Percentiles rank a stretch among this genome's conserved stretches.
phyloP scores from a whole-genome alignment of 306 rosid species.

The Lotus japonicus region DNA sequence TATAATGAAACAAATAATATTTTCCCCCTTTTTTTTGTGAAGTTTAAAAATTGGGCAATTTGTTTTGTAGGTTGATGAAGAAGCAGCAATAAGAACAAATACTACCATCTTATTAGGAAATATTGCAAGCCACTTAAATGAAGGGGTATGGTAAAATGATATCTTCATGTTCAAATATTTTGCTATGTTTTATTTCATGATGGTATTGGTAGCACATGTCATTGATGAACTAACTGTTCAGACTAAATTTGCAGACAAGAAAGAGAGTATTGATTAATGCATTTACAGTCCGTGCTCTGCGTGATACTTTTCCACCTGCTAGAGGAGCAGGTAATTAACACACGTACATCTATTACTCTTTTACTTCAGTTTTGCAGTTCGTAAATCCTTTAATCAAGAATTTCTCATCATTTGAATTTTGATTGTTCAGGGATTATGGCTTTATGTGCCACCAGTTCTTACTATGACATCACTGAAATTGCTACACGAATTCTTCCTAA shows the following conservation, averaged over 20 bases:
- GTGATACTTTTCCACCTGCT: slow-evolving; percentile 94
- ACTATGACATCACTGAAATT: slow-evolving; percentile 83
- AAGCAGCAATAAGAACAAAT: slow-evolving; percentile 92
- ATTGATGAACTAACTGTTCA: slow-evolving; percentile 22
- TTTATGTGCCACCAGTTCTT: slow-evolving; percentile 89
- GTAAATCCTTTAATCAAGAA: slow-evolving; percentile 1
- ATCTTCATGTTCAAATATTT: slow-evolving; percentile 16
- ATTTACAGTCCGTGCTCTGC: slow-evolving; percentile 96
- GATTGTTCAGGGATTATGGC: slow-evolving; percentile 89
- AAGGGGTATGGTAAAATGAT: slow-evolving; percentile 67
- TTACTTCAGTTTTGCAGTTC: slow-evolving; percentile 13
- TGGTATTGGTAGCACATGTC: slow-evolving; percentile 1
- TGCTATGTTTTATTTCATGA: slow-evolving; percentile 9
- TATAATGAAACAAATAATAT: background rate
- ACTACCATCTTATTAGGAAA: slow-evolving; percentile 95
- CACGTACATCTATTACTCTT: background rate
- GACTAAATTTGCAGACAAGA: slow-evolving; percentile 68
- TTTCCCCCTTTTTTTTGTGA: background rate
- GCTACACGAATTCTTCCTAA: slow-evolving; percentile 97
- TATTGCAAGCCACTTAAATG: slow-evolving; percentile 82
- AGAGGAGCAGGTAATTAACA: slow-evolving; percentile 87
- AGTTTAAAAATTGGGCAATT: slow-evolving; percentile 7
- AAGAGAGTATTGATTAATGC: slow-evolving; percentile 97
- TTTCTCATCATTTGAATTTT: background rate
- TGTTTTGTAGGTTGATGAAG: slow-evolving; percentile 88